Percentiles rank a stretch among this genome's conserved stretches.
Evolutionary conservation across 139 green algal species (phyloP).

Genomic region (Picochlorum sp.): DNA sequence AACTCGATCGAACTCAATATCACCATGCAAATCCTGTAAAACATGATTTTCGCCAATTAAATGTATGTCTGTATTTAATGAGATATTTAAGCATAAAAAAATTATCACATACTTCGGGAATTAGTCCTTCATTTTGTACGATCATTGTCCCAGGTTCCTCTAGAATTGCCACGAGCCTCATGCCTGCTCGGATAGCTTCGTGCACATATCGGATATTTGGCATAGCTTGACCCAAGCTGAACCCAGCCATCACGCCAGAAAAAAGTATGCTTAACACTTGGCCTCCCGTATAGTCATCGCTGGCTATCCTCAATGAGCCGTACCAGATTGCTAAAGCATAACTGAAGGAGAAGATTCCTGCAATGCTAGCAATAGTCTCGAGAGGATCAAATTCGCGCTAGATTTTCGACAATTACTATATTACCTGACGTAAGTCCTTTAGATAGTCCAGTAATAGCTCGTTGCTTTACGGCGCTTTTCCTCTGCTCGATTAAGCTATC

Average conservation of each 20-base stretch:
- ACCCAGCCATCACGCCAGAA: neutral
- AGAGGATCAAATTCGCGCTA: too few relatives aligned
- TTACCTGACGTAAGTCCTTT: too few relatives aligned
- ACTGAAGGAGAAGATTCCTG: neutral
- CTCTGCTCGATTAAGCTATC: too few relatives aligned
- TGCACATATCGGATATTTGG: neutral
- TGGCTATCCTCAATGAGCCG: neutral
- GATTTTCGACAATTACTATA: too few relatives aligned
- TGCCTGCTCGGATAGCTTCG: neutral
- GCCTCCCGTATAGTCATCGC: neutral
- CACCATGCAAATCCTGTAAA: constrained; percentile 5
- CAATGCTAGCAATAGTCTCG: too few relatives aligned
- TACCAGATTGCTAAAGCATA: neutral
- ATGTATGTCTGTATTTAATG: too few relatives aligned
- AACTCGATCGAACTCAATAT: constrained; percentile 55
- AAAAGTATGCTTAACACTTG: neutral
- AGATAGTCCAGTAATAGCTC: too few relatives aligned
- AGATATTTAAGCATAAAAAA: too few relatives aligned
- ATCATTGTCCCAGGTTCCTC: neutral
- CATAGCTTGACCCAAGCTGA: neutral
- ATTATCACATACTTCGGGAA: neutral
- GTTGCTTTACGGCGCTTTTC: too few relatives aligned
- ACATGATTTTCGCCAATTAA: too few relatives aligned
- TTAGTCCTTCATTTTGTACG: neutral
- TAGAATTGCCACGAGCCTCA: neutral